Conservation (phyloP, 163 green algal species). For the Scenedesmus sp. region DNA sequence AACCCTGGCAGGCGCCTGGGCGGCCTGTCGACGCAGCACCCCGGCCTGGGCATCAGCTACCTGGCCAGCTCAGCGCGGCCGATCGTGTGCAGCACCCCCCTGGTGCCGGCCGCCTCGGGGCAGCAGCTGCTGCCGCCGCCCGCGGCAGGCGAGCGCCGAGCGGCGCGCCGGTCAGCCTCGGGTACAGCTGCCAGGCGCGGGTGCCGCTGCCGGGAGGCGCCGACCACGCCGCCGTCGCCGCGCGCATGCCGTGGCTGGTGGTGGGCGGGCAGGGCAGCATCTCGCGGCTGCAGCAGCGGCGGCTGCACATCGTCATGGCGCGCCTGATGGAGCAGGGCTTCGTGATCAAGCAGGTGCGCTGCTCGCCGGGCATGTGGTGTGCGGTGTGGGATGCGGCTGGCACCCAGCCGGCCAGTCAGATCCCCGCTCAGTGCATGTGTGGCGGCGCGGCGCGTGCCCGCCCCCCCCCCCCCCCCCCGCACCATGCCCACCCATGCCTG, state of each 20-base stretch:
- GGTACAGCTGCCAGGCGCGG: background rate
- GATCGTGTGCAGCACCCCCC: background rate
- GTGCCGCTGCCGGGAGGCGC: background rate
- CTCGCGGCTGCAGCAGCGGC: slow-evolving; percentile 23
- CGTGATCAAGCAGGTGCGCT: slow-evolving; percentile 28
- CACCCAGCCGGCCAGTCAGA: background rate
- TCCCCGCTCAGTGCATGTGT: background rate
- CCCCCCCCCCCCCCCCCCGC: background rate
- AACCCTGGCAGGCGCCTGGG: slow-evolving; percentile 1
- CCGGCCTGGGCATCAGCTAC: background rate
- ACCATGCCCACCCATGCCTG: background rate
- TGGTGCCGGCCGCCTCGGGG: background rate
- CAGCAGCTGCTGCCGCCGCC: background rate
- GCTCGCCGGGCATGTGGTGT: background rate
- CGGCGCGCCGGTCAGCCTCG: background rate
- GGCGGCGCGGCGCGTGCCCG: background rate
- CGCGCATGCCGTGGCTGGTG: background rate
- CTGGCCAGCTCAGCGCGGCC: background rate
- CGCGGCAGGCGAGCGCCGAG: background rate
- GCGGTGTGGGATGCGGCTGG: background rate
- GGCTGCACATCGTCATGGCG: slow-evolving; percentile 3
- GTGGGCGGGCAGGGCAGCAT: background rate
- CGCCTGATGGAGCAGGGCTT: slow-evolving; percentile 20
- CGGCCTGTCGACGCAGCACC: slow-evolving; percentile 11
- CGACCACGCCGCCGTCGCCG: background rate